These are phyloP conservation scores for Talaromyces marneffei DNA, from an alignment of 2,329 filamentous ascomycete species.

Conservation along the genomic window DNA sequence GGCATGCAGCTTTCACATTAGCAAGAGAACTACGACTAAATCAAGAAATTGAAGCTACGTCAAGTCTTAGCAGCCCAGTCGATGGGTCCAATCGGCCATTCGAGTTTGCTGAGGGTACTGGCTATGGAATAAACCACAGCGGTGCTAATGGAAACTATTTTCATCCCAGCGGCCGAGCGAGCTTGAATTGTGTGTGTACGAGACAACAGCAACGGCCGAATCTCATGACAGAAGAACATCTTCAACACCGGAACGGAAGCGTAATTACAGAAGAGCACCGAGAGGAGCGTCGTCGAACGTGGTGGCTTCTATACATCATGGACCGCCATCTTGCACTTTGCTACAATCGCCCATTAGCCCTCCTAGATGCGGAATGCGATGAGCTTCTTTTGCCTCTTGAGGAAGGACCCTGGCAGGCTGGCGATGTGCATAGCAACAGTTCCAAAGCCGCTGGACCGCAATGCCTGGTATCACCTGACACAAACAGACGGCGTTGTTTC, in stretches of 20 bases:
- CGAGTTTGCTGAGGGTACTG: conserved; percentile 30
- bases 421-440: conserved; percentile 61
- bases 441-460: conserved; percentile 34
- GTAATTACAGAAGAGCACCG: conserved; percentile 63
- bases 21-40: conserved; percentile 83
- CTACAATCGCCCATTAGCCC: conserved; percentile 82
- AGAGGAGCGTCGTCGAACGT: conserved; percentile 81
- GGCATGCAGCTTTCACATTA: conserved; percentile 89
- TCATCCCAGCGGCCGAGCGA: conserved; percentile 35
- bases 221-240: conserved; percentile 67
- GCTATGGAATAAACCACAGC: conserved; percentile 43
- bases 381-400: conserved; percentile 79
- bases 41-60: conserved; percentile 58
- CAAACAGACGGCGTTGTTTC: conserved; percentile 55
- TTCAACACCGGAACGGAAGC: conserved; percentile 61
- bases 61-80: conserved; percentile 24
- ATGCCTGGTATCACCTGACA: conserved; percentile 29
- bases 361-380: conserved; percentile 83
- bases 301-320: conserved; percentile 90
- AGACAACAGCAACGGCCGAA: conserved; percentile 20
- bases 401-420: conserved; percentile 78
- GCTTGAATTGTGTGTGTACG: conserved; percentile 34
- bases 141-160: conserved; percentile 15
- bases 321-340: conserved; percentile 85
- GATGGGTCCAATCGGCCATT: conserved; percentile 28